Conservation (phyloP, 371 early-diverging fungal species). For the Rhizopus microsporus region DNA sequence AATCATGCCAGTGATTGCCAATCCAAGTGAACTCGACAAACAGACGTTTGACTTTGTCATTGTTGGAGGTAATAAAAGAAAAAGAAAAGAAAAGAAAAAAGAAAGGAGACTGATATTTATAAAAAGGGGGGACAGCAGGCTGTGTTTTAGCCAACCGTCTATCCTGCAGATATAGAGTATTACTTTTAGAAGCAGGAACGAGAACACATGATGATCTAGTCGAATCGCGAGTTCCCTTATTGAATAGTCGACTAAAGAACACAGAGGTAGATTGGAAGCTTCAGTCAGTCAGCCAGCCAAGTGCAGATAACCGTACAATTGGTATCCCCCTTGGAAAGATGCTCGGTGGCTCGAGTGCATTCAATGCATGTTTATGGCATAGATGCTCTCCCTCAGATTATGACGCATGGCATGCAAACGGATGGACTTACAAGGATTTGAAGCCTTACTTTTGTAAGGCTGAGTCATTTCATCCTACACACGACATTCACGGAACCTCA, state of each 20-base stretch:
- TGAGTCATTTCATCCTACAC: constrained; percentile 16
- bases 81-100: not conserved
- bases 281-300: constrained; percentile 9
- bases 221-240: constrained; percentile 16
- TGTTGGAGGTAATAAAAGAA: constrained; percentile 14
- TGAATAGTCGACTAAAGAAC: constrained; percentile 23
- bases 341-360: constrained; percentile 40
- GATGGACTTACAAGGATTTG: constrained; percentile 21
- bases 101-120: not conserved
- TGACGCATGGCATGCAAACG: constrained; percentile 22
- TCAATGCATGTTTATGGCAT: constrained; percentile 42
- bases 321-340: constrained; percentile 35
- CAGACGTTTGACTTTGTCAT: constrained; percentile 19
- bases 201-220: constrained; percentile 12
- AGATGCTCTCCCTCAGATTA: constrained; percentile 37
- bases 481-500: constrained; percentile 19
- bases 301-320: constrained; percentile 19
- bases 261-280: constrained; percentile 24
- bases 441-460: constrained; percentile 28
- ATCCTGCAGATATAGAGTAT: constrained; percentile 14
- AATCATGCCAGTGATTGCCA: constrained; percentile 12
- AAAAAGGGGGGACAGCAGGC: constrained; percentile 33
- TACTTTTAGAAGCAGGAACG: constrained; percentile 28
- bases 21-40: constrained; percentile 11
- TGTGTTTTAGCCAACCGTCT: constrained; percentile 33